Evolutionary conservation across 352 stramenopile species (phyloP), one percentile per base, ranked within the genome.

Genomic region (Lagenidium giganteum): DNA sequence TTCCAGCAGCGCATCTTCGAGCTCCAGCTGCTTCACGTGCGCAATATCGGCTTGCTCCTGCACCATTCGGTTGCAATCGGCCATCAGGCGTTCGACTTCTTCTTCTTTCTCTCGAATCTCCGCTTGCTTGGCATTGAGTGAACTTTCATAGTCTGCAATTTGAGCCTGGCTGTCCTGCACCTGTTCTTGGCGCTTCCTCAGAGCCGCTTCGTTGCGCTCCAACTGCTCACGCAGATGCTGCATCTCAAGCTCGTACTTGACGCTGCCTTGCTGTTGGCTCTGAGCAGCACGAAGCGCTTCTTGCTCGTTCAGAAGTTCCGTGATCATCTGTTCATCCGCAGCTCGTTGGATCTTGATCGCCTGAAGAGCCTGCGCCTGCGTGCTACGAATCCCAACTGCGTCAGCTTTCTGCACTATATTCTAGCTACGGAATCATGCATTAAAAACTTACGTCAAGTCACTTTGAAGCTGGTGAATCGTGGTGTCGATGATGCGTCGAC

Each of bases 21-120:
- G 71, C 61, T 93, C 78, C 8, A 93, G 42, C 47, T 90, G 81
- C 67, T 91, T 90, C 11, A 83, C 66, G 18, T 81, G 65, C 6
- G 81, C 81, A 16, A 74, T 24, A 46, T 91, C 78, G 0, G 81
- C 81, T 50, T 90, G 77, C 55, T 93, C 81, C 44, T 93, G 81
- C 47, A 93, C 63, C 68, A 91, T 83, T 42, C 78, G 81, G 32
- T 88, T 82, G 67, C 81, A 93, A 57, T 93, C 81, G 23, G 47
- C 64, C 78, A 91, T 90, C 25, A 93, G 67, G 28, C 59, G 67
- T 57, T 93, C 81, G 7, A 93, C 78, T 31, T 93, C 81, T 7
- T 80, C 47, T 45, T 93, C 78, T 44, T 90, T 90, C 31, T 71
- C 54, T 5, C 41, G 23, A 31, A 93, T 88, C 46, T 93, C 79